A percentile compares a stretch with the other conserved stretches of the same genome.
Evolutionary conservation across 768 basidiomycete species (phyloP).

Genomic region (Agrocybe chaxingu): DNA sequence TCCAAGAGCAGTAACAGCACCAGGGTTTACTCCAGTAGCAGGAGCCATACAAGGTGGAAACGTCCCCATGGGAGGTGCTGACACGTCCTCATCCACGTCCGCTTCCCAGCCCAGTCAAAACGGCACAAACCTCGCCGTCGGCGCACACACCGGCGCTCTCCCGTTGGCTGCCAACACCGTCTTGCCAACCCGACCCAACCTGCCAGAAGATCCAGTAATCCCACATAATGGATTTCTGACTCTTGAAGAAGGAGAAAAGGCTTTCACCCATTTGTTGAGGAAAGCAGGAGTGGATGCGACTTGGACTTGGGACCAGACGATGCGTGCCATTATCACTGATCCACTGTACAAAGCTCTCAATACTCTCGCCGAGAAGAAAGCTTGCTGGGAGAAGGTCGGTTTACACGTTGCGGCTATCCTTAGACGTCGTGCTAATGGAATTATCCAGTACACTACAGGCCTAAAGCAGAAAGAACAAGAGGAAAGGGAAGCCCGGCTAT

Average conservation of each 20-base stretch:
- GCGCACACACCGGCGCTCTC: slow-evolving; percentile 48
- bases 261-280: slow-evolving; percentile 85
- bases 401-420: background rate
- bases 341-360: slow-evolving; percentile 94
- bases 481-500: slow-evolving; percentile 78
- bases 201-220: slow-evolving; percentile 85
- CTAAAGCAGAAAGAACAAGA: slow-evolving; percentile 82
- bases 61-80: slow-evolving; percentile 50
- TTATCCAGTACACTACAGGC: slow-evolving; percentile 66
- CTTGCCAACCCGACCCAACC: slow-evolving; percentile 70
- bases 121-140: slow-evolving; percentile 45
- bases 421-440: slow-evolving; percentile 5
- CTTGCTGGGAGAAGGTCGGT: slow-evolving; percentile 87
- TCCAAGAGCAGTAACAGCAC: slow-evolving; percentile 33
- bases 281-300: slow-evolving; percentile 88
- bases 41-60: slow-evolving; percentile 52
- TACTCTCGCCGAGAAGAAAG: slow-evolving; percentile 92
- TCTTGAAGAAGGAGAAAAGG: slow-evolving; percentile 88
- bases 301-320: slow-evolving; percentile 98
- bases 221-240: slow-evolving; percentile 89
- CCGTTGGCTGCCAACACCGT: slow-evolving; percentile 61
- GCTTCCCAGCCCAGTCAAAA: slow-evolving; percentile 49
- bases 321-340: slow-evolving; percentile 97
- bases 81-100: slow-evolving; percentile 45
- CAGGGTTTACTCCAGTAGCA: slow-evolving; percentile 40